These are phyloP conservation scores for Domatiomyces catenatus DNA, from an alignment of 2,329 filamentous ascomycete species.

Conservation along the genomic window DNA sequence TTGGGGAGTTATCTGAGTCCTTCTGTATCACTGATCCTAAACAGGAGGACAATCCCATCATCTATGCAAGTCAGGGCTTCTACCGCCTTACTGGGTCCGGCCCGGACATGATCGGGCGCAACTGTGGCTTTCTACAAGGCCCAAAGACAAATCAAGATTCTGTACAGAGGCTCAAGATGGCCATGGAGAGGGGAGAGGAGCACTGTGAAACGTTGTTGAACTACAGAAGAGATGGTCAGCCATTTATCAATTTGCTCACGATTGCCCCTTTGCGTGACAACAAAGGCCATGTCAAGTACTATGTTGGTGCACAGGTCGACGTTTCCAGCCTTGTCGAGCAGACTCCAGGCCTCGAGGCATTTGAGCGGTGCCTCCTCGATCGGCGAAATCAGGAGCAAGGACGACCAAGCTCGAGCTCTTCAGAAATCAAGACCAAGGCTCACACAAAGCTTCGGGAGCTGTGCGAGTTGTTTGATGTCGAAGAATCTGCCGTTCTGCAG, in stretches of 20 bases:
- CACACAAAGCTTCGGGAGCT: constrained; percentile 17
- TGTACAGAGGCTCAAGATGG: constrained; percentile 23
- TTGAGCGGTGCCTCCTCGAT: constrained; percentile 15
- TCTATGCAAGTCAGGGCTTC: constrained; percentile 33
- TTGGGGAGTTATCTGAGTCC: constrained; percentile 29
- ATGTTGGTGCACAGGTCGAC: constrained; percentile 22
- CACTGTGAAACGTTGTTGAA: constrained; percentile 30
- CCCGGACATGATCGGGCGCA: constrained; percentile 28
- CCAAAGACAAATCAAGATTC: constrained; percentile 23
- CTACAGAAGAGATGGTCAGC: constrained; percentile 23
- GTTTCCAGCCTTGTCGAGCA: constrained; percentile 19
- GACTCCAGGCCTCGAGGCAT: constrained; percentile 18
- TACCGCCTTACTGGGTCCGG: constrained; percentile 30
- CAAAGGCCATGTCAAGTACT: constrained; percentile 20
- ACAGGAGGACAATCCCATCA: constrained; percentile 29
- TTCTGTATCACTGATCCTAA: constrained; percentile 32
- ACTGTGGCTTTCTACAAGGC: constrained; percentile 32
- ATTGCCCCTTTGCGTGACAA: constrained; percentile 21
- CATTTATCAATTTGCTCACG: constrained; percentile 22
- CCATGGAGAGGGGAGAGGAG: constrained; percentile 26
- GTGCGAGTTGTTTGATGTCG: constrained; percentile 19
- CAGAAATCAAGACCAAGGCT: constrained; percentile 8
- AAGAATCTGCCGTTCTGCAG: constrained; percentile 18
- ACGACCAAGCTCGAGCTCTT: constrained; percentile 2
- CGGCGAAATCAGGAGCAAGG: constrained; percentile 6